Evolutionary conservation across 805 yeast species (phyloP).

Genomic region (Ogataea dorogensis): DNA sequence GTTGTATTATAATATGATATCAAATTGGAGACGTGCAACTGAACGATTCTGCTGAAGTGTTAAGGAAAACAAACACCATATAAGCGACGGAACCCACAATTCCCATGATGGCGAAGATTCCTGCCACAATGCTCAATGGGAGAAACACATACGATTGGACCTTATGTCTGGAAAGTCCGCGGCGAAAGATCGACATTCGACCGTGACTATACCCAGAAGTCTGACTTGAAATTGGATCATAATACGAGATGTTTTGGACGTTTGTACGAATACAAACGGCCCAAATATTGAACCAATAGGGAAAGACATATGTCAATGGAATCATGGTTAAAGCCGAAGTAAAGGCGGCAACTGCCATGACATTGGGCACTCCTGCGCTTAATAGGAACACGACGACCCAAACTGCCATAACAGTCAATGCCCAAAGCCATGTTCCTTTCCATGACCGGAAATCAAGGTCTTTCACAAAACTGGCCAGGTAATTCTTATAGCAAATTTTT

Average conservation of each 20-base stretch:
- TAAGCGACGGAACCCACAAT: constrained; percentile 26
- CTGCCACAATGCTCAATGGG: not conserved
- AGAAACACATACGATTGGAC: not conserved
- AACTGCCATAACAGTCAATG: constrained; percentile 13
- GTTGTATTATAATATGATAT: constrained; percentile 6
- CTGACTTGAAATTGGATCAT: constrained; percentile 14
- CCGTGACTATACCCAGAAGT: constrained; percentile 3
- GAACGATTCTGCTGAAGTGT: constrained; percentile 27
- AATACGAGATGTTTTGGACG: constrained; percentile 5
- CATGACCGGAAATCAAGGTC: constrained; percentile 35
- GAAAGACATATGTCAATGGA: constrained; percentile 30
- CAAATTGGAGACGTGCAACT: constrained; percentile 30
- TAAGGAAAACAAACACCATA: constrained; percentile 23
- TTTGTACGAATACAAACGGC: constrained; percentile 18
- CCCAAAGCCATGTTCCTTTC: constrained; percentile 29
- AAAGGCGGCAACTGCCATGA: constrained; percentile 24
- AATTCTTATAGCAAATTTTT: constrained; percentile 43
- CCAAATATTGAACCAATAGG: constrained; percentile 24
- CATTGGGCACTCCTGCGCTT: constrained; percentile 30
- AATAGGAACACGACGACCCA: constrained; percentile 20
- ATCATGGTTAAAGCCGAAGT: constrained; percentile 29
- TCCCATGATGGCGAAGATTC: constrained; percentile 19
- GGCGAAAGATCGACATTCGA: not conserved
- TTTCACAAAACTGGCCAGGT: constrained; percentile 33
- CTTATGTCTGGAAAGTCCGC: not conserved